phyloP scores from a whole-genome alignment of 768 basidiomycete genomes.

The Hortiboletus campestris region DNA sequence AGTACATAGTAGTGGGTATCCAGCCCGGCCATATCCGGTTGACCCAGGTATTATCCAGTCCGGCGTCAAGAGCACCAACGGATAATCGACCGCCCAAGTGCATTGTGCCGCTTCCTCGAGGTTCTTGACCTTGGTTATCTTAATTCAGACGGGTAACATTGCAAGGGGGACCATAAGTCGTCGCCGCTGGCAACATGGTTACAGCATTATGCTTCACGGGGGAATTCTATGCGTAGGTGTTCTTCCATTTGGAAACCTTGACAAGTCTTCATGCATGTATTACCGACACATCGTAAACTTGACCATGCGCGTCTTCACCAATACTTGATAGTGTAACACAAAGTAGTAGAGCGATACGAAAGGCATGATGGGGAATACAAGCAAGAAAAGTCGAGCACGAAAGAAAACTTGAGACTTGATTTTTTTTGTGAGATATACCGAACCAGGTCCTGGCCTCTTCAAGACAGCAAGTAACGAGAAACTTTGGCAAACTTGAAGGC shows the following conservation, averaged over 20 bases:
- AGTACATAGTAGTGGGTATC: background rate
- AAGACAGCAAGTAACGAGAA: conserved; percentile 48
- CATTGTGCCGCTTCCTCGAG: background rate
- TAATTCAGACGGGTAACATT: conserved; percentile 20
- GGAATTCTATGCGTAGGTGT: conserved; percentile 8
- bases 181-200: conserved; percentile 3
- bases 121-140: conserved; percentile 20
- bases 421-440: conserved; percentile 49
- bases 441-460: conserved; percentile 47
- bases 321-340: conserved; percentile 43
- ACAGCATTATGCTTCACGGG: conserved; percentile 16
- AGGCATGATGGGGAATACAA: conserved; percentile 37
- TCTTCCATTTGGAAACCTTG: conserved; percentile 22
- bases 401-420: conserved; percentile 68
- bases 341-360: conserved; percentile 48
- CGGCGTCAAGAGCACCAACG: background rate
- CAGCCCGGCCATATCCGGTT: background rate
- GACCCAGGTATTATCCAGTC: conserved; percentile 9
- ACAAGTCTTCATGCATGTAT: conserved; percentile 35
- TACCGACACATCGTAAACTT: conserved; percentile 38
- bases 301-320: conserved; percentile 36
- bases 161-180: background rate
- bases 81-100: background rate
- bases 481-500: conserved; percentile 49
- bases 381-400: conserved; percentile 54